Conservation (phyloP, 139 green algal genomes). For the Chlorella vulgaris region DNA sequence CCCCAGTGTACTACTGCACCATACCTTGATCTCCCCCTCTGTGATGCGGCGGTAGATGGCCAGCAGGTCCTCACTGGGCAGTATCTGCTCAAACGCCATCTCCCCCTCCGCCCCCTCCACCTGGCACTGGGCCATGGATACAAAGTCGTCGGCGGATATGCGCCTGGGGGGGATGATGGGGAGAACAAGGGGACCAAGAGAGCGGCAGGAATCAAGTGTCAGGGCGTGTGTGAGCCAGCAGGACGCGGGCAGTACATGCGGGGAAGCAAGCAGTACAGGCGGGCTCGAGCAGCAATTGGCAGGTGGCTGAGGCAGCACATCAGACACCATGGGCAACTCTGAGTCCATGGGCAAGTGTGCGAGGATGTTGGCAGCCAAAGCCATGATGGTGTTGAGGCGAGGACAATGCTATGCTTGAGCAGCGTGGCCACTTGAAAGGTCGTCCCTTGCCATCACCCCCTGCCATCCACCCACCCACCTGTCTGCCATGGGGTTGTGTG, state of each 20-base stretch:
- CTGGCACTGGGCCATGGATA: conserved; percentile 72
- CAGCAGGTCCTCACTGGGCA: conserved; percentile 72
- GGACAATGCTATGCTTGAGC: neutral
- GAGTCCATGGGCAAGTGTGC: neutral
- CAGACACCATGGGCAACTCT: too few relatives aligned
- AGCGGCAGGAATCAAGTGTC: neutral
- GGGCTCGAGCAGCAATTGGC: neutral
- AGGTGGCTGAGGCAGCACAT: neutral
- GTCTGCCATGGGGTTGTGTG: conserved; percentile 92
- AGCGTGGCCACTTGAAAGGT: too few relatives aligned
- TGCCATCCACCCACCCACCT: conserved; percentile 16
- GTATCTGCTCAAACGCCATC: conserved; percentile 62
- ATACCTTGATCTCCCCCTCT: conserved; percentile 65
- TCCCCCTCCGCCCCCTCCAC: conserved; percentile 45
- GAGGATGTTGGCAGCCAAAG: too few relatives aligned
- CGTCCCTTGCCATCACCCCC: neutral
- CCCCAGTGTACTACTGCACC: too few relatives aligned
- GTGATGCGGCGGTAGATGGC: conserved; percentile 85
- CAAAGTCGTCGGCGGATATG: conserved; percentile 79
- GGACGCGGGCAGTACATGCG: neutral
- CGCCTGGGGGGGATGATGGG: conserved; percentile 36
- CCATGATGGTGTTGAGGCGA: too few relatives aligned
- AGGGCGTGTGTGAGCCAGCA: neutral
- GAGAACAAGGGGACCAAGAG: too few relatives aligned
- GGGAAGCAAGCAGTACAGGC: neutral